Percentiles rank a stretch among this genome's conserved stretches.
Conservation (phyloP, 2,329 filamentous ascomycete species). For the Malbranchea zuffiana region DNA sequence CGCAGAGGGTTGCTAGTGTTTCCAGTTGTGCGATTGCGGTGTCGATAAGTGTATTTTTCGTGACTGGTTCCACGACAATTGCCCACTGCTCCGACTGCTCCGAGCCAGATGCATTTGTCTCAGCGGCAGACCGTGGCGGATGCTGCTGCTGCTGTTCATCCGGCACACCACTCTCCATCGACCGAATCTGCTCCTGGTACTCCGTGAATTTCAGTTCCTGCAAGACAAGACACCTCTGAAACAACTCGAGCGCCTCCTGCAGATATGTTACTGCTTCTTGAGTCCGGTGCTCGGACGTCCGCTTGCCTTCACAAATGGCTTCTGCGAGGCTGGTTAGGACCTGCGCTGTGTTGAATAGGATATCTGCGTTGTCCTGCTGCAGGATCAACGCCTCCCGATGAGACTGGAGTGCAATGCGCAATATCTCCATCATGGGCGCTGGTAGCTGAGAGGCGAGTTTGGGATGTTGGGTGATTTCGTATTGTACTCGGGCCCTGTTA, state of each 20-base stretch:
- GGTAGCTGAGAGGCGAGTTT: conserved; percentile 51
- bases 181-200: conserved; percentile 34
- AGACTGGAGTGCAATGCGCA: conserved; percentile 51
- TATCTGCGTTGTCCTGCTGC: conserved; percentile 53
- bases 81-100: conserved; percentile 50
- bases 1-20: conserved; percentile 43
- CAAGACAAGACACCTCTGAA: conserved; percentile 45
- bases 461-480: conserved; percentile 58
- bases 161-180: conserved; percentile 23
- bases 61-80: conserved; percentile 55
- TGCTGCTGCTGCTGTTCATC: conserved; percentile 11
- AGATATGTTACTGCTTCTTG: conserved; percentile 43
- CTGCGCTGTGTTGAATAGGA: conserved; percentile 61
- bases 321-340: conserved; percentile 58
- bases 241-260: conserved; percentile 51
- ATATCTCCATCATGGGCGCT: conserved; percentile 41
- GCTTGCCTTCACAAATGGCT: conserved; percentile 43
- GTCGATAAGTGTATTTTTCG: conserved; percentile 54
- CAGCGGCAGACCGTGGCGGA: conserved; percentile 10
- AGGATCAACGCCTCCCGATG: conserved; percentile 52
- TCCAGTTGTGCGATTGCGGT: conserved; percentile 55
- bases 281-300: conserved; percentile 32
- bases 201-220: conserved; percentile 43
- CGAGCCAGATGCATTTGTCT: conserved; percentile 19
- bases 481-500: conserved; percentile 55